Evolutionary conservation across 768 basidiomycete genomes (phyloP).

Genomic region (Mycena filopes): DNA sequence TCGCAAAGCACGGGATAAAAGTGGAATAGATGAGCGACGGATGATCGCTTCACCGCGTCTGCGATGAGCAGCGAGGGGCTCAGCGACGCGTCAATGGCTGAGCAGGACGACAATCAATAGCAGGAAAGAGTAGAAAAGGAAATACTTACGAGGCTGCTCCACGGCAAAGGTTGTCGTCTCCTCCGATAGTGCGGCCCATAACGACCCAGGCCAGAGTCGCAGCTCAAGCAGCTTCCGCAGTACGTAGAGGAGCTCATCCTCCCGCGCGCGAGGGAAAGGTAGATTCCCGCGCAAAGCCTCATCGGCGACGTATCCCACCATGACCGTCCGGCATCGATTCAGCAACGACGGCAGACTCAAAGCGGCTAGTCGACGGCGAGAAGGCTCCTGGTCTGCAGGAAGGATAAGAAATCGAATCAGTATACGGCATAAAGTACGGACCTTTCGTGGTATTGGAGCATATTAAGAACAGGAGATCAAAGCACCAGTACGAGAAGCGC

Average conservation of each 20-base stretch:
- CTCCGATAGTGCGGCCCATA: conserved; percentile 82
- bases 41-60: conserved; percentile 79
- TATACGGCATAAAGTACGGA: conserved; percentile 38
- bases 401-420: background rate
- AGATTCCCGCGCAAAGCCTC: conserved; percentile 85
- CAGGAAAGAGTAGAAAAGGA: background rate
- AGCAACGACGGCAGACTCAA: conserved; percentile 78
- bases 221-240: conserved; percentile 80
- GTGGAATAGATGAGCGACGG: conserved; percentile 88
- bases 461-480: conserved; percentile 85
- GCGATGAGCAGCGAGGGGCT: conserved; percentile 68
- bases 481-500: conserved; percentile 93
- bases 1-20: conserved; percentile 85
- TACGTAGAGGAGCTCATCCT: conserved; percentile 91
- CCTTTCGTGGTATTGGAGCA: conserved; percentile 77
- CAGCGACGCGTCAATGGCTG: conserved; percentile 55
- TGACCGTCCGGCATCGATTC: conserved; percentile 74
- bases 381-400: conserved; percentile 64
- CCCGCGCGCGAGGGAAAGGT: conserved; percentile 88
- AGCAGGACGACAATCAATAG: conserved; percentile 16
- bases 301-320: conserved; percentile 86
- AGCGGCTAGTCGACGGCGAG: conserved; percentile 76
- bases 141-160: conserved; percentile 66
- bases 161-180: conserved; percentile 64
- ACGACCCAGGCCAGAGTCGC: conserved; percentile 76